Percentiles rank a stretch among this genome's conserved stretches.
These are phyloP conservation scores for Viola odorata DNA, from an alignment of 345 rosid genomes.

Conservation along the genomic window DNA sequence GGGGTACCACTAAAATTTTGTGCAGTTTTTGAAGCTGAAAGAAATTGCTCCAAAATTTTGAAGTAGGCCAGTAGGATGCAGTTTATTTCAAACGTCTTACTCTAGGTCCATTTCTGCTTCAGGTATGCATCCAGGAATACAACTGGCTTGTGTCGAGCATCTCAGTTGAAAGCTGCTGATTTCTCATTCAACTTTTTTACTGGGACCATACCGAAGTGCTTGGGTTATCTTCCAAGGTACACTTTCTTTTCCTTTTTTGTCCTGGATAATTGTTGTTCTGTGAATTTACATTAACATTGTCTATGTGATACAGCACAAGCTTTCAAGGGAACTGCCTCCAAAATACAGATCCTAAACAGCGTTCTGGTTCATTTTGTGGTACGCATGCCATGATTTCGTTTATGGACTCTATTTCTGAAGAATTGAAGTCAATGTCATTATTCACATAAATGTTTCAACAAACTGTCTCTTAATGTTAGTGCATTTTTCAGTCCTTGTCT, in stretches of 20 bases:
- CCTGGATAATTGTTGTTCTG: background rate
- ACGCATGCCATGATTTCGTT: slow-evolving; percentile 19
- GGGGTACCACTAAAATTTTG: too few relatives aligned
- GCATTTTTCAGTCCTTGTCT: too few relatives aligned
- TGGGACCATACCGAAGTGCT: slow-evolving; percentile 86
- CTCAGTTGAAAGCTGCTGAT: slow-evolving; percentile 67
- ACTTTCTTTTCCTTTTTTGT: slow-evolving; percentile 5
- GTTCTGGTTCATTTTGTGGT: slow-evolving; percentile 67
- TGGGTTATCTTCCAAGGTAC: slow-evolving; percentile 74
- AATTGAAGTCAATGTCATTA: background rate
- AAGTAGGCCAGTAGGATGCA: too few relatives aligned
- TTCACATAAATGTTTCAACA: background rate
- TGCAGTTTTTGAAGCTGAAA: too few relatives aligned
- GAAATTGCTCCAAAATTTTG: too few relatives aligned
- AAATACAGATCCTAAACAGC: slow-evolving; percentile 57
- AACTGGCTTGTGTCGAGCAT: slow-evolving; percentile 70
- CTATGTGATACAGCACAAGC: slow-evolving; percentile 47
- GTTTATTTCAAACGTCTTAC: too few relatives aligned
- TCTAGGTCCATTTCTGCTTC: slow-evolving; percentile 5
- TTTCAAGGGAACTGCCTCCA: slow-evolving; percentile 91
- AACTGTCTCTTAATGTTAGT: slow-evolving; percentile 20
- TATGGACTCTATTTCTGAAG: background rate
- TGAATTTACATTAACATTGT: slow-evolving; percentile 8
- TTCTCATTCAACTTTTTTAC: slow-evolving; percentile 80
- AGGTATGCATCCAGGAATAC: slow-evolving; percentile 60